Evolutionary conservation across 805 yeast species (phyloP).

Genomic region (Vanderwaltozyma yarrowii): DNA sequence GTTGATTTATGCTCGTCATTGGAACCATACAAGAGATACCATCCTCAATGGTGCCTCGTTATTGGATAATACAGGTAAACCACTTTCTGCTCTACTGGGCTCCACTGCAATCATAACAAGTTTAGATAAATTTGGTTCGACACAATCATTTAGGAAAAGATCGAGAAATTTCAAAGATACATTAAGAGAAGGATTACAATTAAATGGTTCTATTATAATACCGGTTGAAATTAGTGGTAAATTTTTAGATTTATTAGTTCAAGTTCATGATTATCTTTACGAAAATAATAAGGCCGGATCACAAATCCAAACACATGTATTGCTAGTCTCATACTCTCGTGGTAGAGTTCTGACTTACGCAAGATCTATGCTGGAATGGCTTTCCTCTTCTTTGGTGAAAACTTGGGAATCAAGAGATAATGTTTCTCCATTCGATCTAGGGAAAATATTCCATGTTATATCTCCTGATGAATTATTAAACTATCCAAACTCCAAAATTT

Average conservation of each 20-base stretch:
- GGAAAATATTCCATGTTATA: constrained; percentile 48
- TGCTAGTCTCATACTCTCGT: constrained; percentile 69
- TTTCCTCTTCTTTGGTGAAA: constrained; percentile 76
- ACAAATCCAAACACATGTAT: constrained; percentile 48
- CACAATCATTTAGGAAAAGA: constrained; percentile 50
- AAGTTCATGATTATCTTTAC: constrained; percentile 56
- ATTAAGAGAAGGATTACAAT: constrained; percentile 34
- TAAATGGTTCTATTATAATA: constrained; percentile 57
- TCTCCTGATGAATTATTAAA: constrained; percentile 45
- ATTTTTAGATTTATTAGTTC: constrained; percentile 64
- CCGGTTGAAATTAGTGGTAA: constrained; percentile 80
- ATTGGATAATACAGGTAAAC: constrained; percentile 45
- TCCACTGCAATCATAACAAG: constrained; percentile 81
- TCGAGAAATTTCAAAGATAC: constrained; percentile 60
- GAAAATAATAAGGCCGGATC: constrained; percentile 28
- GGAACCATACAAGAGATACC: constrained; percentile 91
- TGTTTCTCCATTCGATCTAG: constrained; percentile 64
- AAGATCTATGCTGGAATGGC: constrained; percentile 89
- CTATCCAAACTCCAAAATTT: constrained; percentile 62
- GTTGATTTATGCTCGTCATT: constrained; percentile 78
- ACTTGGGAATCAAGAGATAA: constrained; percentile 66
- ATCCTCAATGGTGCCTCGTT: constrained; percentile 66
- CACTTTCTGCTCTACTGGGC: constrained; percentile 53
- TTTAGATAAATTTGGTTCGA: constrained; percentile 44
- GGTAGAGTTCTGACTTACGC: constrained; percentile 73